phyloP scores from a whole-genome alignment of 306 rosid genomes.

The Cajanus cajan region DNA sequence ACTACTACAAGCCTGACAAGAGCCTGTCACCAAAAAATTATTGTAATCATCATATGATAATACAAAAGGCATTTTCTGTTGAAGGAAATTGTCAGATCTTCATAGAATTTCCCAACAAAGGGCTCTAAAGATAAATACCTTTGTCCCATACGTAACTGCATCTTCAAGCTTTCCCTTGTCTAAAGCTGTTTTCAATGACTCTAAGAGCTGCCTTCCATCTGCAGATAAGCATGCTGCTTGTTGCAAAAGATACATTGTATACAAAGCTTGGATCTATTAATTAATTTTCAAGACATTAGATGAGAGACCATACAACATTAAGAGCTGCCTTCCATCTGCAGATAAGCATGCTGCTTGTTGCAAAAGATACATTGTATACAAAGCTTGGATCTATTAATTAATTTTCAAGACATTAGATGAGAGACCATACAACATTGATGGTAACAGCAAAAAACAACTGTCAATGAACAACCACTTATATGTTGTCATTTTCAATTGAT shows the following conservation, averaged over 20 bases:
- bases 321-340: too few species aligned
- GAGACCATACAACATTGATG: conserved; percentile 58
- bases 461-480: conserved; percentile 25
- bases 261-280: too few species aligned
- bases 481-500: conserved; percentile 7
- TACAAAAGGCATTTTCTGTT: conserved; percentile 7
- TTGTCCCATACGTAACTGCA: conserved; percentile 79
- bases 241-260: too few species aligned
- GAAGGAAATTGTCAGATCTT: conserved; percentile 14
- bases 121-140: conserved; percentile 44
- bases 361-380: too few species aligned
- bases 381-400: conserved; percentile 84
- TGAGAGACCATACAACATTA: conserved; percentile 38
- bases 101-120: background rate
- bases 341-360: too few species aligned
- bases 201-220: too few species aligned
- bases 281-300: too few species aligned
- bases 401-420: too few species aligned
- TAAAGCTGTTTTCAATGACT: too few species aligned
- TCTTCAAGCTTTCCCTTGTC: too few species aligned
- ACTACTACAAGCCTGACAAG: conserved; percentile 87
- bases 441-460: background rate
- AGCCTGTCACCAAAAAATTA: conserved; percentile 54
- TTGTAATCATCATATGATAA: conserved; percentile 5
- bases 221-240: too few species aligned